A percentile compares a stretch with the other conserved stretches of the same genome.
phyloP scores from a whole-genome alignment of 2,329 filamentous ascomycete species.

The Rhynchosporium secalis region DNA sequence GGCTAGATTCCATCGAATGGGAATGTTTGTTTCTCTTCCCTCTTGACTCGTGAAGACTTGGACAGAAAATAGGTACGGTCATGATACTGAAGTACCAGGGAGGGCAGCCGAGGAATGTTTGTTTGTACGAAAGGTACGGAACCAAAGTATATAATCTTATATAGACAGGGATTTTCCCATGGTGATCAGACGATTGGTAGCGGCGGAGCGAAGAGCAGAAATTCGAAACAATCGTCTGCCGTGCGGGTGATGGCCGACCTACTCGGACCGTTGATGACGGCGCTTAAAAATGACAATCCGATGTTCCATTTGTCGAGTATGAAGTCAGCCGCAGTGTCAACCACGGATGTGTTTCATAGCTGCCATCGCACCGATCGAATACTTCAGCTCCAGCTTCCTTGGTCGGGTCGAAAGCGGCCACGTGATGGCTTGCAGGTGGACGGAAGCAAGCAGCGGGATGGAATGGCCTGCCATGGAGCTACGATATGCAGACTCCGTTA shows the following conservation, averaged over 20 bases:
- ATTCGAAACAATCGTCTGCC: neutral
- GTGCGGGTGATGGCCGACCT: no score
- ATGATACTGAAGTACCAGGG: neutral
- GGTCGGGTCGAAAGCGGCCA: neutral
- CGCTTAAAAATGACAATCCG: conserved; percentile 2
- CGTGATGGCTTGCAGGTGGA: conserved; percentile 9
- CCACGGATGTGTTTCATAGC: neutral
- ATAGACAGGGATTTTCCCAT: neutral
- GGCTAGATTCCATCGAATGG: neutral
- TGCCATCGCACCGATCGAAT: neutral
- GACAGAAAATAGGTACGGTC: no score
- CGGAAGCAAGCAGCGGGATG: no score
- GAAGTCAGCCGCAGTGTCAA: neutral
- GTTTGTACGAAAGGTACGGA: no score
- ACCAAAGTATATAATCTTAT: neutral
- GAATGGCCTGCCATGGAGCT: no score
- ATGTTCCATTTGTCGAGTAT: neutral
- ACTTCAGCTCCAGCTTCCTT: neutral
- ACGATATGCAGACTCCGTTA: no score
- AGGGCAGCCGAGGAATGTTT: conserved; percentile 2
- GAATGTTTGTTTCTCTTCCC: neutral
- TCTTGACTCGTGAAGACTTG: neutral
- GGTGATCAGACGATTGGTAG: conserved; percentile 1
- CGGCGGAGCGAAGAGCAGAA: neutral
- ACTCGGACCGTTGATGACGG: conserved; percentile 5